Evolutionary conservation across 768 basidiomycete species (phyloP).

Genomic region (Naganishia randhawae): DNA sequence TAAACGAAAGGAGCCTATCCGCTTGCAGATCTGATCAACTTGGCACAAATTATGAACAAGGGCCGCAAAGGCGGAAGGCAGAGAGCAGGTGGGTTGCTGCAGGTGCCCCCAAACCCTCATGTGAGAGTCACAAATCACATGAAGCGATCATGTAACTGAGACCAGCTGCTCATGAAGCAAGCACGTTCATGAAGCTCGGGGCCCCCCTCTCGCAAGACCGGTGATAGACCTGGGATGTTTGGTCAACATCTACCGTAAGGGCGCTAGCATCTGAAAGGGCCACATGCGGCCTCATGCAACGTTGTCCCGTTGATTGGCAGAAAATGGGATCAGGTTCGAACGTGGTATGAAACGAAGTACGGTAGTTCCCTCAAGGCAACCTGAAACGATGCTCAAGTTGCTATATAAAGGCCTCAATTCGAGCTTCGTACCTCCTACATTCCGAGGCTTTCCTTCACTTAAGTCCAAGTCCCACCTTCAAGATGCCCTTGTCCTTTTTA

Average conservation of each 20-base stretch:
- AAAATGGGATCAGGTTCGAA: background rate
- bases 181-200: background rate
- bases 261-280: background rate
- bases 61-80: no score
- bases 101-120: no score
- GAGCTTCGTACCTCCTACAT: background rate
- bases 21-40: no score
- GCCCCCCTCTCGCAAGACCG: no score
- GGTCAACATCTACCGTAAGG: background rate
- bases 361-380: background rate
- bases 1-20: no score
- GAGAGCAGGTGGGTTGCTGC: no score
- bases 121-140: background rate
- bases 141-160: background rate
- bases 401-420: background rate
- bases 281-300: background rate
- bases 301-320: background rate
- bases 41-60: no score
- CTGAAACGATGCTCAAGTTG: background rate
- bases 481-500: background rate
- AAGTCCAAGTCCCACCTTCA: background rate
- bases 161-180: background rate
- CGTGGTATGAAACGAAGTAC: background rate
- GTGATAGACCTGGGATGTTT: background rate
- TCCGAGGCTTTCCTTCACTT: background rate